phyloP scores from a whole-genome alignment of 202 grass and related monocot genomes.

The Musa balbisiana region DNA sequence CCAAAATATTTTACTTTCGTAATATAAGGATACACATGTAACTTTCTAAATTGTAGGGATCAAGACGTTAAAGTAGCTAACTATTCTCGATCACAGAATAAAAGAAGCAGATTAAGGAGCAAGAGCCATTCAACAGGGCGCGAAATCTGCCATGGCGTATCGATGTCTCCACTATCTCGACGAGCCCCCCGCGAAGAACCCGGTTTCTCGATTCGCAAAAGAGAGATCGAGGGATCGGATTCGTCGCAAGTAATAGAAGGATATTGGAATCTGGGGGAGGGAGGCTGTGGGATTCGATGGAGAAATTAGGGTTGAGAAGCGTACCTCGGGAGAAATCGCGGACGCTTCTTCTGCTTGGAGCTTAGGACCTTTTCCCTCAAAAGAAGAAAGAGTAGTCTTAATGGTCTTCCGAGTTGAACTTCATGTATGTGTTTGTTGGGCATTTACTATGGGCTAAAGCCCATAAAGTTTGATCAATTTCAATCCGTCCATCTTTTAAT shows the following conservation, averaged over 20 bases:
- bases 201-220: neutral
- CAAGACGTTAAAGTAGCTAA: no score
- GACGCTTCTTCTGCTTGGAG: neutral
- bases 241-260: neutral
- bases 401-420: no score
- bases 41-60: no score
- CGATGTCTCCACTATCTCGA: slow-evolving; percentile 3
- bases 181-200: neutral
- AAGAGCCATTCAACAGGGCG: neutral
- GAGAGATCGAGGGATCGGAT: neutral
- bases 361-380: neutral
- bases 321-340: neutral
- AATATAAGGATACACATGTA: no score
- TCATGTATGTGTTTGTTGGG: no score
- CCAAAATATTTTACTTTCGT: no score
- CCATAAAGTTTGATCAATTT: neutral
- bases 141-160: slow-evolving; percentile 1
- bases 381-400: no score
- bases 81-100: neutral
- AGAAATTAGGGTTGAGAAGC: neutral
- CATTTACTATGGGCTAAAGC: neutral
- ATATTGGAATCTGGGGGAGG: neutral
- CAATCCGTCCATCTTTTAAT: neutral
- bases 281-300: neutral
- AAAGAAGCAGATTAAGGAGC: slow-evolving; percentile 14